Evolutionary conservation across 495 filamentous ascomycete genomes (phyloP).

Genomic region (Lepidopterella palustris): DNA sequence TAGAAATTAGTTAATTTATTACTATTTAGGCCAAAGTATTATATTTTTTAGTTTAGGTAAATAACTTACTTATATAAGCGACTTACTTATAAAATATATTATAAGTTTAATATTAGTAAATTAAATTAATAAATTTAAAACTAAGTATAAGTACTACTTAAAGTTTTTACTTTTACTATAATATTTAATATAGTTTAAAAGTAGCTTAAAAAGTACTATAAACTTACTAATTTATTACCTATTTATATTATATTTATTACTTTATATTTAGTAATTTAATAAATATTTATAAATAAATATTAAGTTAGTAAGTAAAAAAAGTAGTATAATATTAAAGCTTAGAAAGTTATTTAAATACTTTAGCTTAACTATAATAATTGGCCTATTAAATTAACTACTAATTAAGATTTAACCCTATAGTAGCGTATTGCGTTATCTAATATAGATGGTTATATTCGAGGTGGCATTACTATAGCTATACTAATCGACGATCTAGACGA

Average conservation of each 20-base stretch:
- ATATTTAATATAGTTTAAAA: neutral
- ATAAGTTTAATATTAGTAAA: no score
- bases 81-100: no score
- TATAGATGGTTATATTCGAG: neutral
- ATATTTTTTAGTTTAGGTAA: no score
- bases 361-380: neutral
- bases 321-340: neutral
- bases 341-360: neutral
- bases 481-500: no score
- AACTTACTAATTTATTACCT: neutral
- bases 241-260: neutral
- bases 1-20: no score
- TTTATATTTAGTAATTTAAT: neutral
- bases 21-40: no score
- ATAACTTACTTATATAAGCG: no score
- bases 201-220: neutral
- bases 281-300: neutral
- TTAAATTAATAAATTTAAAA: neutral
- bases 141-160: neutral
- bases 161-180: neutral
- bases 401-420: neutral
- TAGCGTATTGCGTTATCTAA: neutral
- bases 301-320: neutral
- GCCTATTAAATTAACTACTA: neutral
- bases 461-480: neutral